Base-by-base conservation (phyloP, 371 early-diverging fungal genomes). In the Haplosporangium sp. region DNA sequence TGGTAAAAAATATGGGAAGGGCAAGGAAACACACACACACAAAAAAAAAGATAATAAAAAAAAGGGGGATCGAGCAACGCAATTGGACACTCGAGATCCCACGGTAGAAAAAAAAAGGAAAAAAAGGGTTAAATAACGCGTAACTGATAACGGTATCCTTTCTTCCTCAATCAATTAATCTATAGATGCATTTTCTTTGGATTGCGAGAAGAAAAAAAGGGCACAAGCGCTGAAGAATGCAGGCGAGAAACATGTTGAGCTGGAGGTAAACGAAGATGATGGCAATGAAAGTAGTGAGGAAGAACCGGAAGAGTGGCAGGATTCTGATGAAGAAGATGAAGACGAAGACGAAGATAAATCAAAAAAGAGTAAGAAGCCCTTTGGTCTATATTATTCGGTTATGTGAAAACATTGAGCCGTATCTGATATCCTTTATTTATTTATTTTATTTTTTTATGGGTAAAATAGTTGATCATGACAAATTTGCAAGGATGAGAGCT, bases 401-500 rank as follows among this genome's bases (percentile, higher is more conserved):
- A 27, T 27, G 27, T 27, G 27, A 27, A 27, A 27, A 27, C 27
- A 27, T 27, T 27, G 27, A 27, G 27, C 48, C 38, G 44, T 11
- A 11, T 42, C 44, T 42, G 44, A 42, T 42, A 42, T 42, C 44
- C 19, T 55, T 17, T 17, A 39, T 40, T 1, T 35, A 27, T 56
- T 15, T 7, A 13, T 39, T 27, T 27, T 27, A 27, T 27, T 27
- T 27, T 27, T 27, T 27, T 0, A 27, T 27, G 27, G 27, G 27
- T 5, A 27, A 38, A 7, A 48, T 73, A 75, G 76, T 75, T 13
- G 76, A 85, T 37, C 90, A 90, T 65, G 86, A 86, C 58, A 88
- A 91, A 73, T 96, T 96, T 82, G 90, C 90, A 58, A 85, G 86
- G 69, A 85, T 92, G 67, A 86, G 96, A 53, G 86, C 94, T 0